Evolutionary conservation across 208 protist species (phyloP), one percentile per base, ranked within the genome.

Genomic region (Crithidia fasciculata): DNA sequence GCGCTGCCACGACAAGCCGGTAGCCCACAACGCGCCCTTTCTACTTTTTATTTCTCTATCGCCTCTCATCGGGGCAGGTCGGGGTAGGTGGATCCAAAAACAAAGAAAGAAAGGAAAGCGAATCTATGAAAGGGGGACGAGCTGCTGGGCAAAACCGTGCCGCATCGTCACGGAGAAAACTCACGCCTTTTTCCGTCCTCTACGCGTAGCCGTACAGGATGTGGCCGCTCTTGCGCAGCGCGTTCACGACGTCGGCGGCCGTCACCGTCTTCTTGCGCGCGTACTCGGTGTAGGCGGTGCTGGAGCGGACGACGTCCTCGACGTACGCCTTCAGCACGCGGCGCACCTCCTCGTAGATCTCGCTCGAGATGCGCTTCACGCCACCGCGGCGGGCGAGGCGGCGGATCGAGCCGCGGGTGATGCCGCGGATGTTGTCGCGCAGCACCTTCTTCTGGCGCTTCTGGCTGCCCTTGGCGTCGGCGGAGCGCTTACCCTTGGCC

Each of bases 301-400:
- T 83, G 74, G 92, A 91, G 70, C 89, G 88, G 54, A 97, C 79
- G 58, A 97, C 88, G 39, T 80, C 80, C 74, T 95, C 88, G 16
- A 97, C 77, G 80, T 93, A 97, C 28, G 60, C 72, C 75, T 95
- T 96, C 49, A 97, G 83, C 62, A 96, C 89, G 58, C 78, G 77
- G 67, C 85, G 85, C 66, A 90, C 74, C 83, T 90, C 85, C 66
- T 90, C 82, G 85, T 90, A 88, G 62, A 88, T 77, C 62, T 86
- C 82, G 63, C 76, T 77, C 47, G 80, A 87, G 84, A 98, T 97
- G 78, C 95, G 89, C 80, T 96, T 96, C 71, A 97, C 92, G 78
- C 95, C 95, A 74, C 95, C 95, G 82, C 95, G 85, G 81, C 95
- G 88, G 58, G 95, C 95, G 55, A 98, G 81, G 83, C 95, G 88